Evolutionary conservation across 2,329 filamentous ascomycete genomes (phyloP), one percentile per base, ranked within the genome.

Genomic region (Aaosphaeria pasadenensis): DNA sequence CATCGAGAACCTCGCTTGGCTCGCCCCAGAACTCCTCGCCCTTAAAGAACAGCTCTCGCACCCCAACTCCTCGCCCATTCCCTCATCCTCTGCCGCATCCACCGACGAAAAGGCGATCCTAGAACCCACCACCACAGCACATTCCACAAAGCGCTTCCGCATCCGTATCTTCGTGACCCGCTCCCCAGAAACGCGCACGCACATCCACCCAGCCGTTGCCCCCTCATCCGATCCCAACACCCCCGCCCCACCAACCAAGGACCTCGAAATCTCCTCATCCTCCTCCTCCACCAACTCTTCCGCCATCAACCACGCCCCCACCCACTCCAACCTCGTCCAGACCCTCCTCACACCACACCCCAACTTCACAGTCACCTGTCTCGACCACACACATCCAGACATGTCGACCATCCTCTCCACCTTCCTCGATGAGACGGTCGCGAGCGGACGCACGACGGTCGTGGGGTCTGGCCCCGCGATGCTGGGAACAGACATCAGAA

Each of bases 131-230:
- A 40, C 28, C 5, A 13, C 7, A 11, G 5, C 39, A 5, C 13
- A 31, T 2, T 13, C 11, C 28, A 31, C 13, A 2, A 38, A n/a
- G 36, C 28, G 35, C 39, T 44, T 63, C 0, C 51, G 59, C 13
- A 59, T 69, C 6, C 66, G 61, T 45, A 65, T 70, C 44, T 68
- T 64, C 44, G 60, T 69, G 11, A 68, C 65, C 1, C 62, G 65
- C 13, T 59, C 59, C 5, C 43, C 53, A 1, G 60, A 68, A 44
- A 39, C 24, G 6, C 6, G 17, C 9, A 13, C 13, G n/a, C 39
- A 17, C 17, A 28, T 38, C 11, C 24, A 11, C 13, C 17, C 33
- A 11, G 28, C 41, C 11, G 9, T 30, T 11, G 9, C 17, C 6
- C 11, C 39, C 31, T 17, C 17, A 7, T 4, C 30, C 30, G n/a